These are phyloP conservation scores for Nevesoporus exiguus DNA, from an alignment of 768 basidiomycete genomes.

Conservation along the genomic window DNA sequence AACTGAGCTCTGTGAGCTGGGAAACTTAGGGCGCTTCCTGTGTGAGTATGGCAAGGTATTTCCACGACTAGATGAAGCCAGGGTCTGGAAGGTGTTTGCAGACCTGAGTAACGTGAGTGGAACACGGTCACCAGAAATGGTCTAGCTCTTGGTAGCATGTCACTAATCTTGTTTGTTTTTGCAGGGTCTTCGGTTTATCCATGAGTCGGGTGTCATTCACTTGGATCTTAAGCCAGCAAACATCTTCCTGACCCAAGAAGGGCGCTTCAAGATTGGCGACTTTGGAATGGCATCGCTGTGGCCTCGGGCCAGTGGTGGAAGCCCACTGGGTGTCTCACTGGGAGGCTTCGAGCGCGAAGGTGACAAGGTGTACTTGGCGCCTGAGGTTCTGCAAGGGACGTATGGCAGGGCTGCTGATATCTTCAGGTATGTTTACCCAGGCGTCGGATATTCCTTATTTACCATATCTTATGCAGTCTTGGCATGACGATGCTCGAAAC, in stretches of 20 bases:
- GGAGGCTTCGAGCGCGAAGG: constrained; percentile 90
- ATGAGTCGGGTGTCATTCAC: constrained; percentile 85
- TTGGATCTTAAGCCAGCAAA: constrained; percentile 98
- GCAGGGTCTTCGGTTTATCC: constrained; percentile 86
- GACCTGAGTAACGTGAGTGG: constrained; percentile 83
- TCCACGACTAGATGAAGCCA: constrained; percentile 83
- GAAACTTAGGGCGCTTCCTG: constrained; percentile 88
- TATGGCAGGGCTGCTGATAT: constrained; percentile 96
- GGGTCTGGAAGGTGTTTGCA: constrained; percentile 93
- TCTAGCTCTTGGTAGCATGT: constrained; percentile 24
- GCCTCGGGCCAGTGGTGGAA: constrained; percentile 53
- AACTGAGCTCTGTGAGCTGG: constrained; percentile 91
- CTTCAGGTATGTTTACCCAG: constrained; percentile 69
- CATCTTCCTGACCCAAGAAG: constrained; percentile 83
- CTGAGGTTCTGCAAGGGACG: constrained; percentile 87
- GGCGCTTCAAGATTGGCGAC: constrained; percentile 94
- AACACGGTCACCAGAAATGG: constrained; percentile 12
- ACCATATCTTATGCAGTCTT: constrained; percentile 51
- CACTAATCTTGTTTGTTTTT: constrained; percentile 24
- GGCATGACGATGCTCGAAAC: constrained; percentile 96
- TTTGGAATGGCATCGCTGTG: constrained; percentile 98
- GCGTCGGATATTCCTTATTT: background rate
- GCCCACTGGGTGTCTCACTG: constrained; percentile 34
- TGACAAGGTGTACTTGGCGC: constrained; percentile 95
- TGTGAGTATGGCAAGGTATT: constrained; percentile 86